Base-by-base conservation (phyloP, 352 stramenopile genomes). In the Proteromonas lacertae region DNA sequence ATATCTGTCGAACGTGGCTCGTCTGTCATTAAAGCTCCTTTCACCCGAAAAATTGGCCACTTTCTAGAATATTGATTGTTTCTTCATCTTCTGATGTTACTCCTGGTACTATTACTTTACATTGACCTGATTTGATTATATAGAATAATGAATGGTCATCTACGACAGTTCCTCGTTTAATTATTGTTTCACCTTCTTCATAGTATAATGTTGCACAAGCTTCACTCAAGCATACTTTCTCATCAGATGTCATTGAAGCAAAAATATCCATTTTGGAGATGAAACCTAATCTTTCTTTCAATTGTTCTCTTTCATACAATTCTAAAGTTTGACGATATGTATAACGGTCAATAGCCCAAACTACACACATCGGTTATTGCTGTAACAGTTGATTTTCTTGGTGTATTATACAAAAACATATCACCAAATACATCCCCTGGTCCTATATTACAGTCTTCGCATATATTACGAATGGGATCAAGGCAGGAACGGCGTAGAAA, bases 321-420 rank as follows among this genome's bases (percentile, higher is more conserved):
- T 21, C 34, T 8, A 31, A 9, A 23, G 44, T 50, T 13, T 28
- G 9, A 32, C 45, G 51, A 31, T 54, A 56, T 18, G 41, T 56
- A 4, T 38, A 16, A 24, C 68, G 65, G 42, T 82, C 69, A 25
- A 87, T 55, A 29, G 28, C 23, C 14, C 29, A 32, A 25, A 38
- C n/a, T 16, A 29, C 19, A 13, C 10, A 28, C 18, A 59, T 60
- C 4, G 51, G 61, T 17, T 59, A 55, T 8, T 48, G 56, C 40
- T 68, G 28, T 14, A 44, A 86, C 70, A 24, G 69, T 82, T 2
- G 71, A 69, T 0, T 61, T 61, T 10, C 71, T 62, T 8, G 70
- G 70, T 31, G 59, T 69, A 50, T 78, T 80, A 59, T 82, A 82
- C 26, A 87, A 59, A 46, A 88, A n/a, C n/a, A n/a, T n/a, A n/a